Percentiles rank a stretch among this genome's conserved stretches.
Conservation (phyloP, 257 asterid species). For the Capsicum baccatum region DNA sequence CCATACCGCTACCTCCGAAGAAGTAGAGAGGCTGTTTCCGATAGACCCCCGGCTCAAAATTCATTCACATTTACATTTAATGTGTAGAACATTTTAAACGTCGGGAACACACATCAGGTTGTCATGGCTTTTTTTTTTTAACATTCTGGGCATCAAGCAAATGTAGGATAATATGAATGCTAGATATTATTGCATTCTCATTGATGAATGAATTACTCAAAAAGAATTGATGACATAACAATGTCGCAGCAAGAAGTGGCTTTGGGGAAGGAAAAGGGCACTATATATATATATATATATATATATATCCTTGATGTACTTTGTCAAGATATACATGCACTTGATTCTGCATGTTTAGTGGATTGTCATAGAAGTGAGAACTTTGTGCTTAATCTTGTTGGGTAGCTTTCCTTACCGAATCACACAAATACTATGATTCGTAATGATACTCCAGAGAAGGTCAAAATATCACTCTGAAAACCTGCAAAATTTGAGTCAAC, state of each 20-base stretch:
- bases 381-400: not conserved
- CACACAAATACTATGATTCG: not conserved
- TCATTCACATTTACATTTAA: not conserved
- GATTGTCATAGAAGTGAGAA: slow-evolving; percentile 21
- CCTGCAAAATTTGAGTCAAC: slow-evolving; percentile 6
- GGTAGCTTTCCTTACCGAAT: not conserved
- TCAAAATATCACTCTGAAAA: not conserved
- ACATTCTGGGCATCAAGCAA: not conserved
- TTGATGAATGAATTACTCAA: slow-evolving; percentile 17
- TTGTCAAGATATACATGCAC: not conserved
- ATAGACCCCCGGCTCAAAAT: too few relatives aligned
- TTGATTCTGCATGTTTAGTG: not conserved
- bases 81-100: slow-evolving; percentile 10
- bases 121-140: not conserved
- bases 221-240: slow-evolving; percentile 24
- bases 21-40: too few relatives aligned
- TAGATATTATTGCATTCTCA: not conserved
- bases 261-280: not conserved
- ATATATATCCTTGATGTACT: not conserved
- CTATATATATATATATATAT: not conserved
- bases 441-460: not conserved
- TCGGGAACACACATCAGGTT: not conserved
- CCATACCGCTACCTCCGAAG: too few relatives aligned
- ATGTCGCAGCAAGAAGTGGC: not conserved
- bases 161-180: slow-evolving; percentile 5